Conservation (phyloP, 2,329 filamentous ascomycete genomes). For the Claviceps humidiphila region DNA sequence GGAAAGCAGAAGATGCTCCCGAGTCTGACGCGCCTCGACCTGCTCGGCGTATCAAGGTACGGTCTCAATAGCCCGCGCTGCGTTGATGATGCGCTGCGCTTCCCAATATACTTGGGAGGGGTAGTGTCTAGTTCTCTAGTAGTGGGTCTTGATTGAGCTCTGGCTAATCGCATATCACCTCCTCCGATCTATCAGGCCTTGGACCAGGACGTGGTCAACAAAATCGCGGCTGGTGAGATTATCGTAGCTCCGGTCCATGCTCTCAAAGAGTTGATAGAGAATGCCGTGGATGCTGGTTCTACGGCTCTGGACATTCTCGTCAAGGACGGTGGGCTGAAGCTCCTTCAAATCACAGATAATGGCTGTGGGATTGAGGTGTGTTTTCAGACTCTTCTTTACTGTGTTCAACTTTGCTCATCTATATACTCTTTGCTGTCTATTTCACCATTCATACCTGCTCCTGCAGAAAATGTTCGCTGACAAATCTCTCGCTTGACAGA, state of each 20-base stretch:
- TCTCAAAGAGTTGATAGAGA: slow-evolving; percentile 91
- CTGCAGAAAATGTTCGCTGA: neutral
- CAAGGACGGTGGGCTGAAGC: slow-evolving; percentile 88
- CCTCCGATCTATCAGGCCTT: slow-evolving; percentile 45
- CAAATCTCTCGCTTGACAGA: slow-evolving; percentile 32
- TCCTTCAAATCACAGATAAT: slow-evolving; percentile 95
- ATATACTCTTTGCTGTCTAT: neutral
- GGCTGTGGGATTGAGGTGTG: slow-evolving; percentile 85
- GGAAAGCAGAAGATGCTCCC: slow-evolving; percentile 30
- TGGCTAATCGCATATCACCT: neutral
- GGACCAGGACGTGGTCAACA: slow-evolving; percentile 89
- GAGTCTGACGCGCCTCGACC: slow-evolving; percentile 24
- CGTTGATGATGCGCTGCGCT: neutral
- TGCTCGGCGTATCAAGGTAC: slow-evolving; percentile 36
- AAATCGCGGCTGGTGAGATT: slow-evolving; percentile 95
- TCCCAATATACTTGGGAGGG: no score
- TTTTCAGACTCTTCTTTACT: slow-evolving; percentile 5
- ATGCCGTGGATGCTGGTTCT: slow-evolving; percentile 92
- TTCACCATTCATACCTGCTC: neutral
- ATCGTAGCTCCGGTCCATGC: slow-evolving; percentile 96
- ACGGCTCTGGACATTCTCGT: slow-evolving; percentile 82
- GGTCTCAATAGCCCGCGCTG: neutral
- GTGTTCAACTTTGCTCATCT: neutral
- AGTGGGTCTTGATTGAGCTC: neutral
- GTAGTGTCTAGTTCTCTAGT: no score